Evolutionary conservation across 2,329 filamentous ascomycete species (phyloP).

Genomic region (Diaporthe humulicola): DNA sequence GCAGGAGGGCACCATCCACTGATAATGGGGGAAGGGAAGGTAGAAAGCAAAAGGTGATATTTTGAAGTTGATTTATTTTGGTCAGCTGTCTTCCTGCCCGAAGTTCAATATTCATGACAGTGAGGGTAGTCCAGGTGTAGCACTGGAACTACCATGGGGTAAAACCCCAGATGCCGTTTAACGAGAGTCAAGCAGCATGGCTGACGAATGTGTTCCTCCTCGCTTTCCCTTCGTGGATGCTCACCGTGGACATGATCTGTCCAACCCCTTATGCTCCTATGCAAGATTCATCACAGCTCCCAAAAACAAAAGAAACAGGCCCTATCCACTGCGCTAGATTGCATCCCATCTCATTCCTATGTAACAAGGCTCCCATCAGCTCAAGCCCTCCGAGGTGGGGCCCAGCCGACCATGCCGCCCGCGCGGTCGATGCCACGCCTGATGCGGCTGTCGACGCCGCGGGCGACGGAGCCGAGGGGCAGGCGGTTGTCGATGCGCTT

Average conservation of each 20-base stretch:
- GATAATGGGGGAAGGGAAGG: neutral
- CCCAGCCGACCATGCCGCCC: constrained; percentile 18
- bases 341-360: neutral
- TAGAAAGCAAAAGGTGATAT: neutral
- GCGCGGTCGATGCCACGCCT: constrained; percentile 58
- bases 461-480: constrained; percentile 64
- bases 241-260: neutral
- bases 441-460: constrained; percentile 62
- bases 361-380: neutral
- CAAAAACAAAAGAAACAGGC: neutral
- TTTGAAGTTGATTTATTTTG: neutral
- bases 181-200: constrained; percentile 15
- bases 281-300: neutral
- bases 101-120: neutral
- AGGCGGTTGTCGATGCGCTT: constrained; percentile 61
- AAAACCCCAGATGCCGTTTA: neutral
- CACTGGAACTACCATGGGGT: neutral
- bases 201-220: neutral
- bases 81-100: constrained; percentile 7
- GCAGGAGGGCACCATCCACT: neutral
- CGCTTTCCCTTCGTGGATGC: neutral
- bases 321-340: neutral
- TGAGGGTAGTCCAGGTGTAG: constrained; percentile 1
- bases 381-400: neutral
- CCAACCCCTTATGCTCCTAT: neutral